These are phyloP conservation scores for Silybum marianum DNA, from an alignment of 129 eudicot genomes.

Conservation along the genomic window DNA sequence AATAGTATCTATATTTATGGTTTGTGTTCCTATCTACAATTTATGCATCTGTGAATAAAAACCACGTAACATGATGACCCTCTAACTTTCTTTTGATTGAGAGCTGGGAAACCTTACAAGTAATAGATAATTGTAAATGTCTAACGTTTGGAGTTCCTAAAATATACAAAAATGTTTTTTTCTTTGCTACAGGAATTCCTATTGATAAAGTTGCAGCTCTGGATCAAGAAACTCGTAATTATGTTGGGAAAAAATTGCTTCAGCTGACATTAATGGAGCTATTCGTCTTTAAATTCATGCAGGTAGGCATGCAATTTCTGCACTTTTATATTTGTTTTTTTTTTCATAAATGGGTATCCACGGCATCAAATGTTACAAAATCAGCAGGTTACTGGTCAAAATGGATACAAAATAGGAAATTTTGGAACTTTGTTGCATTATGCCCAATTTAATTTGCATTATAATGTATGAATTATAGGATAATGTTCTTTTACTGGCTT, in stretches of 20 bases:
- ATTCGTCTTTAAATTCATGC: slow-evolving; percentile 93
- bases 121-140: not conserved
- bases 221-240: slow-evolving; percentile 84
- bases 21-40: too few species aligned
- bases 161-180: not conserved
- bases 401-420: not conserved
- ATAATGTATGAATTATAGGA: not conserved
- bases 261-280: slow-evolving; percentile 91
- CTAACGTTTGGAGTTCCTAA: not conserved
- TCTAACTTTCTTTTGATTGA: not conserved
- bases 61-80: too few species aligned
- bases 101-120: not conserved
- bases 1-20: too few species aligned
- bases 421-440: not conserved
- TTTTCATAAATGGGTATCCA: not conserved
- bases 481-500: not conserved
- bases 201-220: slow-evolving; percentile 87
- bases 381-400: not conserved
- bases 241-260: slow-evolving; percentile 85
- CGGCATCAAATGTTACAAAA: too few species aligned
- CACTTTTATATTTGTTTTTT: not conserved
- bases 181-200: slow-evolving; percentile 66
- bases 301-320: slow-evolving; percentile 68
- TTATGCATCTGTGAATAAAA: too few species aligned
- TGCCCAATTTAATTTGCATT: not conserved